Evolutionary conservation across 2,329 filamentous ascomycete genomes (phyloP).

Genomic region (Cadophora sp.): DNA sequence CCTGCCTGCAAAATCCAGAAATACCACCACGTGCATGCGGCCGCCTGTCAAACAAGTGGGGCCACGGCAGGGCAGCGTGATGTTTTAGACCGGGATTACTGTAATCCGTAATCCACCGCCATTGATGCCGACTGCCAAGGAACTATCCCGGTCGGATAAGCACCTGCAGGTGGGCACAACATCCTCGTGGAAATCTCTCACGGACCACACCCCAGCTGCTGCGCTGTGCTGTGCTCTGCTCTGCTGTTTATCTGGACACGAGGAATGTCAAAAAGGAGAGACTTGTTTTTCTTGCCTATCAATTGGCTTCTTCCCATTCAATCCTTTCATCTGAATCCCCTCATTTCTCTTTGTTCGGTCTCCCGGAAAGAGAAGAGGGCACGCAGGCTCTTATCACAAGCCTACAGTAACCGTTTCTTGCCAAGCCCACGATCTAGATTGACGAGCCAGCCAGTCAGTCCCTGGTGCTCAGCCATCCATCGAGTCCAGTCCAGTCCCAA

Average conservation of each 20-base stretch:
- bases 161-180: too few relatives aligned
- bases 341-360: neutral
- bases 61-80: neutral
- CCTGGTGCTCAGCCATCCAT: slow-evolving; percentile 7
- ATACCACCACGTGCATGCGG: neutral
- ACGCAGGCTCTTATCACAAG: neutral
- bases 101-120: neutral
- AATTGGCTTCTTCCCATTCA: neutral
- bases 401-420: neutral
- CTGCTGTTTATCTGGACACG: neutral
- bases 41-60: slow-evolving; percentile 1
- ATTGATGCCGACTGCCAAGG: slow-evolving; percentile 13
- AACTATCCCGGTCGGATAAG: slow-evolving; percentile 9
- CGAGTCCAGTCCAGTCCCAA: neutral
- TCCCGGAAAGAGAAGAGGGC: neutral
- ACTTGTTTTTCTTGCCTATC: neutral
- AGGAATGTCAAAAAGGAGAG: neutral
- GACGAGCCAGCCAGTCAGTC: neutral
- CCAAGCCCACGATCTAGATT: slow-evolving; percentile 2
- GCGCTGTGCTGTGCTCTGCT: too few relatives aligned
- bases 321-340: slow-evolving; percentile 6
- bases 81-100: slow-evolving; percentile 13
- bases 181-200: neutral
- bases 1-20: neutral
- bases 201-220: neutral